phyloP scores from a whole-genome alignment of 129 eudicot genomes.

The Lactuca sativa region DNA sequence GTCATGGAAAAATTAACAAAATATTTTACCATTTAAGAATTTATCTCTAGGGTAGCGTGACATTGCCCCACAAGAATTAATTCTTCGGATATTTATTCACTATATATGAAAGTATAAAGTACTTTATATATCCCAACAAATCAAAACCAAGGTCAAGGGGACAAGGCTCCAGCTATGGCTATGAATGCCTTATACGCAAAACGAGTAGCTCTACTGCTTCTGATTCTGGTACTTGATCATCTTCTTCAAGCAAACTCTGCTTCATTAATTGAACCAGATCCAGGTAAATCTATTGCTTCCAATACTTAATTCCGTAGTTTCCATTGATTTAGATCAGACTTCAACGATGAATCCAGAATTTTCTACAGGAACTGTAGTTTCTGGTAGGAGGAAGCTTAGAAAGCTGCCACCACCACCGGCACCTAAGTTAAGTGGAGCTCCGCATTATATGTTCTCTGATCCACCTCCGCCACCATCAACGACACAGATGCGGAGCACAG shows the following conservation, averaged over 20 bases:
- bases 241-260: background rate
- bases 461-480: conserved; percentile 6
- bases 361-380: background rate
- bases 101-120: background rate
- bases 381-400: conserved; percentile 1
- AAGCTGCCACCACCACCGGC: conserved; percentile 8
- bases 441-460: background rate
- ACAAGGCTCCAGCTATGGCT: background rate
- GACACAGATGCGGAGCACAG: background rate
- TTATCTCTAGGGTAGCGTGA: background rate
- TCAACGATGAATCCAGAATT: background rate
- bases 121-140: too few species aligned
- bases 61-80: background rate
- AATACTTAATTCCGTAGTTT: background rate
- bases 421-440: background rate
- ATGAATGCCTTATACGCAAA: background rate
- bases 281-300: background rate
- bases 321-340: background rate
- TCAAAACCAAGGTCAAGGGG: background rate
- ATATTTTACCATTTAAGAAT: too few species aligned
- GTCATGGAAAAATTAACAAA: too few species aligned
- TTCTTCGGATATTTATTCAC: background rate
- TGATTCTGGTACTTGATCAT: background rate
- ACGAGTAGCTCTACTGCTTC: background rate
- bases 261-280: background rate